Percentiles rank a stretch among this genome's conserved stretches.
Evolutionary conservation across 768 basidiomycete genomes (phyloP).

Genomic region (Kwoniella botswanensis): DNA sequence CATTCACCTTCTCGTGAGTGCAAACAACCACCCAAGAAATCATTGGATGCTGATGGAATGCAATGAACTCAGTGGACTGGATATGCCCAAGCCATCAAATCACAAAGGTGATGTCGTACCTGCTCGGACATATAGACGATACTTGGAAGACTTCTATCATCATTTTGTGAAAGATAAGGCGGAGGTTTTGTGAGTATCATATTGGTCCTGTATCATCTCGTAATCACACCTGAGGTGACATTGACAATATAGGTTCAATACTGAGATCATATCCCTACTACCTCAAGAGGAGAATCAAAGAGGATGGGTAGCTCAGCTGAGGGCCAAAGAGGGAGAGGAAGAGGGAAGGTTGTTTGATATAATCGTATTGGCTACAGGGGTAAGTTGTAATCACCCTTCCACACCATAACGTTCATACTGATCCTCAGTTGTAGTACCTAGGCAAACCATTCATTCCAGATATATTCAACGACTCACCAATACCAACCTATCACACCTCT

Average conservation of each 20-base stretch:
- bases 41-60: no score
- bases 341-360: slow-evolving; percentile 6
- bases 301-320: slow-evolving; percentile 11
- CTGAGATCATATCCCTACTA: slow-evolving; percentile 1
- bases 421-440: slow-evolving; percentile 3
- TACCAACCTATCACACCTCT: slow-evolving; percentile 15
- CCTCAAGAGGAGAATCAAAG: neutral
- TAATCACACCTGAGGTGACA: no score
- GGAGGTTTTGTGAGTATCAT: slow-evolving; percentile 5
- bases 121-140: slow-evolving; percentile 20
- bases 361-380: slow-evolving; percentile 15
- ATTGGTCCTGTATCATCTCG: no score
- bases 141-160: slow-evolving; percentile 25
- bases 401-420: neutral
- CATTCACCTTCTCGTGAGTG: slow-evolving; percentile 26
- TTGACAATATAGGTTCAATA: neutral
- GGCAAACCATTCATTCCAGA: slow-evolving; percentile 11
- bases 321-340: neutral
- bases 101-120: slow-evolving; percentile 15
- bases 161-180: slow-evolving; percentile 12
- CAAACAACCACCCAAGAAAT: neutral
- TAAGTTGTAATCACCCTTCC: neutral
- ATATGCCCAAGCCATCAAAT: slow-evolving; percentile 17
- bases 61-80: slow-evolving; percentile 5
- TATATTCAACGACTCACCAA: neutral